Evolutionary conservation across 2,329 filamentous ascomycete species (phyloP).

Genomic region (Madurella fahalii): DNA sequence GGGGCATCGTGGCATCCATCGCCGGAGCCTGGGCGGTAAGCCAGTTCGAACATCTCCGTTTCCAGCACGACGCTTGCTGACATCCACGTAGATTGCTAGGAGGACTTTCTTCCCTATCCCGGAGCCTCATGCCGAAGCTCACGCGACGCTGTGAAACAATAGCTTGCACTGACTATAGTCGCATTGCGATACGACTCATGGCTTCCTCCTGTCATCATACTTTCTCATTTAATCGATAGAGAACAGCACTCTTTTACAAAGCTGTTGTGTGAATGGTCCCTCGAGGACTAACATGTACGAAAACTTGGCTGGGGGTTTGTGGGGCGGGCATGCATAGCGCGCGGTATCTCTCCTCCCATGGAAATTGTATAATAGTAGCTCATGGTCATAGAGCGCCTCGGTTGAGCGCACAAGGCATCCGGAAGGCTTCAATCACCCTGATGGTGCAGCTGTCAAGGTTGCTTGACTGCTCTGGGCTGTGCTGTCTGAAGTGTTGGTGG

Average conservation of each 20-base stretch:
- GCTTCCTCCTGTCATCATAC: slow-evolving; percentile 1
- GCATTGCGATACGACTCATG: slow-evolving; percentile 1
- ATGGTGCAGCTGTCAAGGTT: slow-evolving; percentile 2
- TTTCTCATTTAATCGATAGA: slow-evolving; percentile 21
- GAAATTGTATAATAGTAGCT: slow-evolving; percentile 43
- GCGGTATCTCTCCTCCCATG: slow-evolving; percentile 50
- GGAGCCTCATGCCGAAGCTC: slow-evolving; percentile 24
- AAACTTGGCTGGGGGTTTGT: slow-evolving; percentile 12
- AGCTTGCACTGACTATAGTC: not conserved
- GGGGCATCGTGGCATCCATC: slow-evolving; percentile 78
- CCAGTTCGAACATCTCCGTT: slow-evolving; percentile 25
- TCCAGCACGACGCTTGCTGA: slow-evolving; percentile 21
- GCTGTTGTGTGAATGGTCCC: slow-evolving; percentile 15
- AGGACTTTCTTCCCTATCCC: slow-evolving; percentile 41
- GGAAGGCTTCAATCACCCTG: slow-evolving; percentile 12
- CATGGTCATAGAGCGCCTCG: slow-evolving; percentile 28
- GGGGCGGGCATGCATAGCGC: slow-evolving; percentile 36
- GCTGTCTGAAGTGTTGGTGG: not conserved
- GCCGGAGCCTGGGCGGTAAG: slow-evolving; percentile 90
- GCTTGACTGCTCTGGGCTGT: not conserved
- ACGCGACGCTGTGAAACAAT: slow-evolving; percentile 10
- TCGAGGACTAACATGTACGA: slow-evolving; percentile 22
- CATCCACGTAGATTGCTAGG: slow-evolving; percentile 28
- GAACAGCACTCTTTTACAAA: slow-evolving; percentile 15
- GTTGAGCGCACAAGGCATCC: slow-evolving; percentile 20